Percentiles rank a stretch among this genome's conserved stretches.
These are phyloP conservation scores for Adansonia gregorii DNA, from an alignment of 441 rosid genomes.

Conservation along the genomic window DNA sequence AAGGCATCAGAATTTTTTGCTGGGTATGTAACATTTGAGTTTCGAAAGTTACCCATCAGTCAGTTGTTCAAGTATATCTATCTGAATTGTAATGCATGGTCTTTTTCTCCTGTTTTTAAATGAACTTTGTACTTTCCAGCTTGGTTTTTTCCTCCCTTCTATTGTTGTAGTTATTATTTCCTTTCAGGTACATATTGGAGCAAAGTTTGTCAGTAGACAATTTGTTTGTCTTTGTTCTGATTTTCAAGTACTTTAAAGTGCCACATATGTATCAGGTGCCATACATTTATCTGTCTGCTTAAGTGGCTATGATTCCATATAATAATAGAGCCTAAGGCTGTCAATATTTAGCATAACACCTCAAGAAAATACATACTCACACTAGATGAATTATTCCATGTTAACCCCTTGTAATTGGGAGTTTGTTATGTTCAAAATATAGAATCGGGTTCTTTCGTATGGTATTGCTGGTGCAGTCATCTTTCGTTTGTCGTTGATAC, in stretches of 20 bases:
- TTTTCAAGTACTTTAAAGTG: conserved; percentile 93
- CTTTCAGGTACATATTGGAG: conserved; percentile 88
- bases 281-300: conserved; percentile 19
- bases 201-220: conserved; percentile 97
- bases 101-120: conserved; percentile 10
- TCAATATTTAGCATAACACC: not conserved
- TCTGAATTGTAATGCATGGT: conserved; percentile 13
- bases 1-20: conserved; percentile 92
- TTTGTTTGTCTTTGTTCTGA: conserved; percentile 84
- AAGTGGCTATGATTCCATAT: not conserved
- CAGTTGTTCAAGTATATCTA: not conserved
- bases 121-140: not conserved
- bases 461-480: conserved; percentile 88
- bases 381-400: conserved; percentile 19
- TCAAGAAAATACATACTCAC: not conserved
- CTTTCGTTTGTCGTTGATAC: conserved; percentile 72
- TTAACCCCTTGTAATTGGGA: conserved; percentile 23
- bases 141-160: not conserved
- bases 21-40: conserved; percentile 52
- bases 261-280: conserved; percentile 83
- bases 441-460: conserved; percentile 87
- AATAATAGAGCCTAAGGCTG: not conserved
- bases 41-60: not conserved
- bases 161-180: conserved; percentile 21
- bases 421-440: conserved; percentile 36